These are phyloP conservation scores for Xerocomellus amylosporus DNA, from an alignment of 768 basidiomycete genomes.

Conservation along the genomic window DNA sequence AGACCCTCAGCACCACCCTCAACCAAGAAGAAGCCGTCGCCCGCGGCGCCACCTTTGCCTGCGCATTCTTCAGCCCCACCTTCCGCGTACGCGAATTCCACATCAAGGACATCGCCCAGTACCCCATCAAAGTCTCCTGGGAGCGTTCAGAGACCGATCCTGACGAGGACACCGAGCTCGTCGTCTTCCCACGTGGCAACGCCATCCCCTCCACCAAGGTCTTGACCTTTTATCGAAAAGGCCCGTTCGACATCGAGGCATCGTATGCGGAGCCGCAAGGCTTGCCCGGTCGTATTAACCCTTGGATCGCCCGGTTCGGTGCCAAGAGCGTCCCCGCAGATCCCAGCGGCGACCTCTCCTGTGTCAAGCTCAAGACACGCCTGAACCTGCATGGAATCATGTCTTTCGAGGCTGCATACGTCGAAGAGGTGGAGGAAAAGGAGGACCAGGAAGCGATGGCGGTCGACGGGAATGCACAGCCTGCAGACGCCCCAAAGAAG, in stretches of 20 bases:
- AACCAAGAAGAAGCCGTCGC: conserved; percentile 98
- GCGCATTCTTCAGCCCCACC: conserved; percentile 94
- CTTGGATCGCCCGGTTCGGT: conserved; percentile 79
- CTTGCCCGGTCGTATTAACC: conserved; percentile 79
- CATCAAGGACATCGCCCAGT: conserved; percentile 80
- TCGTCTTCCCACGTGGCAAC: conserved; percentile 87
- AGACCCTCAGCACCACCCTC: conserved; percentile 84
- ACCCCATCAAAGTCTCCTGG: conserved; percentile 93
- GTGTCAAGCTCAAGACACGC: conserved; percentile 88
- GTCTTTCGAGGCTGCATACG: conserved; percentile 83
- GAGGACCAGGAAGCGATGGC: conserved; percentile 72
- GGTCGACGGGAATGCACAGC: conserved; percentile 51
- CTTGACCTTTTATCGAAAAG: conserved; percentile 90
- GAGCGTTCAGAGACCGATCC: conserved; percentile 66
- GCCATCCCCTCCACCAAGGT: conserved; percentile 90
- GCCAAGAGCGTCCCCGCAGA: conserved; percentile 77
- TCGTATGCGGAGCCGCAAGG: conserved; percentile 67
- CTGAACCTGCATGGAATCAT: conserved; percentile 84
- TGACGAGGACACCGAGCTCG: conserved; percentile 87
- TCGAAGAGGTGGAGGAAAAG: conserved; percentile 78
- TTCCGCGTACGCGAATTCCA: conserved; percentile 98
- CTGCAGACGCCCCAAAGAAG: conserved; percentile 58
- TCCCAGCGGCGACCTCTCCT: conserved; percentile 67
- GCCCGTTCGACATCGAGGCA: conserved; percentile 85
- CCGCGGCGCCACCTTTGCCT: conserved; percentile 94